Evolutionary conservation across 2,329 filamentous ascomycete genomes (phyloP).

Genomic region (Claviceps quebecensis): DNA sequence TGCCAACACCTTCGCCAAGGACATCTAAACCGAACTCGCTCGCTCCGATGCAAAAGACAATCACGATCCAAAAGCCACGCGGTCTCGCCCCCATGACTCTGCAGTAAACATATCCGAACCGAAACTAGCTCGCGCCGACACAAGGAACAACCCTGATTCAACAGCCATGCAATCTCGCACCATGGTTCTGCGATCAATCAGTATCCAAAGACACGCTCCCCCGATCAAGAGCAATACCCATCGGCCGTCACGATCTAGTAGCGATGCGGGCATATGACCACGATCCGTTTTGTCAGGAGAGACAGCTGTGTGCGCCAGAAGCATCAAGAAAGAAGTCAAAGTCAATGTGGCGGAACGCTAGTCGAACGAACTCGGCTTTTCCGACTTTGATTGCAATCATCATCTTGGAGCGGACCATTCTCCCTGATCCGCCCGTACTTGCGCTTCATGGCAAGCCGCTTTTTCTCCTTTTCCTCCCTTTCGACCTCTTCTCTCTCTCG

Average conservation of each 20-base stretch:
- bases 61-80: neutral
- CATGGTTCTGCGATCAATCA: neutral
- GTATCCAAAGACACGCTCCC: neutral
- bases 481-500: constrained; percentile 8
- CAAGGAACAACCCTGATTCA: too few species aligned
- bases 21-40: constrained; percentile 13
- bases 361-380: neutral
- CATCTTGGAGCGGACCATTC: neutral
- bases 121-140: too few species aligned
- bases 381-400: neutral
- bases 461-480: constrained; percentile 9
- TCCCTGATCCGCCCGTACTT: constrained; percentile 11
- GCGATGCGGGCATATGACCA: neutral
- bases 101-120: neutral
- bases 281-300: neutral
- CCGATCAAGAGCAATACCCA: too few species aligned
- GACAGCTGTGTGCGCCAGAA: neutral
- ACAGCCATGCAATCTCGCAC: too few species aligned
- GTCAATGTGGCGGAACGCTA: neutral
- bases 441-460: constrained; percentile 12
- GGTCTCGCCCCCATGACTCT: neutral
- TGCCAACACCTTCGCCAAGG: constrained; percentile 52
- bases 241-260: neutral
- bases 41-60: neutral
- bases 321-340: neutral